These are phyloP conservation scores for Licmophora abbreviata DNA, from an alignment of 108 stramenopile genomes.

Conservation along the genomic window DNA sequence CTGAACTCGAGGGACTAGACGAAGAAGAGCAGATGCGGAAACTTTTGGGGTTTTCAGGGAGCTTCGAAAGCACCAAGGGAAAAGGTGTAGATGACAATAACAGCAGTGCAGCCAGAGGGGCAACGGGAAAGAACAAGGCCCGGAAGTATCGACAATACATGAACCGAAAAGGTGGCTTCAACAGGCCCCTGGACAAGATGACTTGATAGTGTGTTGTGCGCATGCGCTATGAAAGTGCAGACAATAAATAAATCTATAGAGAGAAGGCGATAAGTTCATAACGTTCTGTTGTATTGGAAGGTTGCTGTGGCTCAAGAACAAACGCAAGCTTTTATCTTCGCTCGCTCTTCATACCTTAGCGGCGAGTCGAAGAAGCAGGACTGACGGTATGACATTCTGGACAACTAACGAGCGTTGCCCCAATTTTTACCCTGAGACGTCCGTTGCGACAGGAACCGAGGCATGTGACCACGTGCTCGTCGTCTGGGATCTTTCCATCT, in stretches of 20 bases:
- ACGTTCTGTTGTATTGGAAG: too few relatives aligned
- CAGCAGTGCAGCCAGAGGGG: slow-evolving; percentile 80
- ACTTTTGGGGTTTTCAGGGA: slow-evolving; percentile 80
- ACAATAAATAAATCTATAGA: too few relatives aligned
- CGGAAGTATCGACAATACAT: slow-evolving; percentile 98
- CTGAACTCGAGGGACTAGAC: slow-evolving; percentile 48
- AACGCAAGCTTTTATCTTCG: too few relatives aligned
- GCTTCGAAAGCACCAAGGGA: slow-evolving; percentile 92
- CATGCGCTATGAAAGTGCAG: too few relatives aligned
- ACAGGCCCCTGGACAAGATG: slow-evolving; percentile 89
- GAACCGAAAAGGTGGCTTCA: slow-evolving; percentile 94
- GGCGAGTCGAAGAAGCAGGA: slow-evolving; percentile 24
- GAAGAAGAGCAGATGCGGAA: slow-evolving; percentile 85
- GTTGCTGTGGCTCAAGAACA: too few relatives aligned
- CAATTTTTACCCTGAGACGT: slow-evolving; percentile 7
- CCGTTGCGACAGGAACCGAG: slow-evolving; percentile 25
- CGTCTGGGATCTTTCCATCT: slow-evolving; percentile 1
- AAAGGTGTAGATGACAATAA: slow-evolving; percentile 89
- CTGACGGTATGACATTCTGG: slow-evolving; percentile 29
- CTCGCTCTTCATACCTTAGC: too few relatives aligned
- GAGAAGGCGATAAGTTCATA: too few relatives aligned
- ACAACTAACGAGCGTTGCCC: slow-evolving; percentile 27
- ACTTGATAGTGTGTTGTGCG: slow-evolving; percentile 40
- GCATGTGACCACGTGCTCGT: slow-evolving; percentile 18
- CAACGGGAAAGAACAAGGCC: slow-evolving; percentile 84